phyloP scores from a whole-genome alignment of 805 yeast species.

The Saccharomycopsis sp. region DNA sequence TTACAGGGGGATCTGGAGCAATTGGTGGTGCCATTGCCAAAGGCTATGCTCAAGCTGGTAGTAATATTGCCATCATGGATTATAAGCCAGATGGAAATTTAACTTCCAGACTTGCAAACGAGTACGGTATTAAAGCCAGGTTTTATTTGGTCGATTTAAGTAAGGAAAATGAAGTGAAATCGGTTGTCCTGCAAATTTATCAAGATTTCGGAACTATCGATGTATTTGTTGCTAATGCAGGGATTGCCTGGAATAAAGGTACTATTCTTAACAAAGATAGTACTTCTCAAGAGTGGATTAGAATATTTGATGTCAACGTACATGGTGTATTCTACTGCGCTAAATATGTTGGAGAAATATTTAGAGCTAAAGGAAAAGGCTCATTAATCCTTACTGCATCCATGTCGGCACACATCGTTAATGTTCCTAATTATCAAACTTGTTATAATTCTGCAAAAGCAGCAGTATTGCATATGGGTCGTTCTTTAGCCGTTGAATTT shows the following conservation, averaged over 20 bases:
- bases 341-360: slow-evolving; percentile 62
- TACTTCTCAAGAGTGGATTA: slow-evolving; percentile 49
- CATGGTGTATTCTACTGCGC: slow-evolving; percentile 79
- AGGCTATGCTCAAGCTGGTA: slow-evolving; percentile 81
- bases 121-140: slow-evolving; percentile 52
- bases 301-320: slow-evolving; percentile 66
- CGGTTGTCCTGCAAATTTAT: slow-evolving; percentile 42
- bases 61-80: slow-evolving; percentile 66
- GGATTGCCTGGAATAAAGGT: slow-evolving; percentile 74
- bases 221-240: slow-evolving; percentile 84
- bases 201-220: slow-evolving; percentile 75
- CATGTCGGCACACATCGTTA: slow-evolving; percentile 83
- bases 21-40: slow-evolving; percentile 79
- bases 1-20: slow-evolving; percentile 82
- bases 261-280: slow-evolving; percentile 41
- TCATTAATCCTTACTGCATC: slow-evolving; percentile 81
- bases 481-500: slow-evolving; percentile 83
- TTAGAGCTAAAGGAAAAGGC: slow-evolving; percentile 65
- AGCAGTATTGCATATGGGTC: slow-evolving; percentile 66
- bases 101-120: slow-evolving; percentile 53
- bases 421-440: slow-evolving; percentile 81
- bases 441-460: slow-evolving; percentile 85
- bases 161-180: slow-evolving; percentile 42
- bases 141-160: slow-evolving; percentile 60
- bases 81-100: slow-evolving; percentile 48